phyloP scores from a whole-genome alignment of 208 protist species.

The Zelonia costaricensis region DNA sequence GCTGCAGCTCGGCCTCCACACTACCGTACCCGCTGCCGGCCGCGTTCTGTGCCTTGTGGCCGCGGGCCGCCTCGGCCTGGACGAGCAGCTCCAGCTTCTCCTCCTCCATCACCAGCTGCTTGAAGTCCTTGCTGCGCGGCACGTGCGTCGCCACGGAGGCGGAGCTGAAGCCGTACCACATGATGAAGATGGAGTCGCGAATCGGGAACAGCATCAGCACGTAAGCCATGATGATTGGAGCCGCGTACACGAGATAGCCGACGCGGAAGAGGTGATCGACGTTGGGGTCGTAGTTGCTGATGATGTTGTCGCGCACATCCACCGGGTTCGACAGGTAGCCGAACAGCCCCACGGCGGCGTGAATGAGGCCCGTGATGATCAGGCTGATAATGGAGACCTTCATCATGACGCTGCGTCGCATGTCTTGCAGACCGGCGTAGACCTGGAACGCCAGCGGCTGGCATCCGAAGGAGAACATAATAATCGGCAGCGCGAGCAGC shows the following conservation, averaged over 20 bases:
- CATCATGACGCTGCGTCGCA: constrained; percentile 66
- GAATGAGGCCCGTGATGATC: constrained; percentile 46
- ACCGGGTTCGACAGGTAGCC: constrained; percentile 65
- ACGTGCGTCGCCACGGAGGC: constrained; percentile 66
- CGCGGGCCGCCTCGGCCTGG: neutral
- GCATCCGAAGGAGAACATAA: constrained; percentile 88
- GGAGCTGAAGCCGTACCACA: constrained; percentile 76
- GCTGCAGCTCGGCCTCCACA: constrained; percentile 14
- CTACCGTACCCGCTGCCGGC: too few relatives aligned
- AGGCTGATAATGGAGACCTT: constrained; percentile 54
- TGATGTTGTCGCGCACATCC: constrained; percentile 70
- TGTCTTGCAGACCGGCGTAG: constrained; percentile 58
- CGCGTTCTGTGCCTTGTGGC: too few relatives aligned
- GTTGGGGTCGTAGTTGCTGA: constrained; percentile 79
- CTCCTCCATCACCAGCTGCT: constrained; percentile 34
- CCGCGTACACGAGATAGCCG: constrained; percentile 59
- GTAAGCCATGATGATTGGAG: constrained; percentile 66
- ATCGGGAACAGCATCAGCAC: constrained; percentile 73
- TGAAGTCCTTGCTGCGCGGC: constrained; percentile 47
- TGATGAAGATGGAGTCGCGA: constrained; percentile 76
- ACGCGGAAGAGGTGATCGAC: constrained; percentile 56
- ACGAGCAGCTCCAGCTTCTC: constrained; percentile 34
- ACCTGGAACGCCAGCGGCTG: constrained; percentile 82
- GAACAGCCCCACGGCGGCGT: constrained; percentile 71
- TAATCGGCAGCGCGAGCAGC: constrained; percentile 62